A percentile compares a stretch with the other conserved stretches of the same genome.
Conservation (phyloP, 805 yeast species). For the Pichia eremophila region DNA sequence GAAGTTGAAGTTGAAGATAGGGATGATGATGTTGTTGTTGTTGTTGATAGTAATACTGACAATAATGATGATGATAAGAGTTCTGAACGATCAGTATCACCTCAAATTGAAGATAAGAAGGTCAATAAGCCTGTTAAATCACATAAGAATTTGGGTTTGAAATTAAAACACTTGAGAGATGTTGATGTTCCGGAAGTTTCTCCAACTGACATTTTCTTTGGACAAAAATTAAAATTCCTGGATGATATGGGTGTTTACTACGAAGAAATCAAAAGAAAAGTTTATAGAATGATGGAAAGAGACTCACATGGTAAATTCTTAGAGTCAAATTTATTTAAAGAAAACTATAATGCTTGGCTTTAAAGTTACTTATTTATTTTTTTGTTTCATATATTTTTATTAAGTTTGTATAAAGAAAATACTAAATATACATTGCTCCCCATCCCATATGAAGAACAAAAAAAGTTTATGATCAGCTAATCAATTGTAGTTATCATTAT, state of each 20-base stretch:
- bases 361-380: neutral
- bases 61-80: neutral
- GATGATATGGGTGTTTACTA: constrained; percentile 34
- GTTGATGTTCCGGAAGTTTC: constrained; percentile 10
- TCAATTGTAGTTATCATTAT: neutral
- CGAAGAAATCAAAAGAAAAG: constrained; percentile 38
- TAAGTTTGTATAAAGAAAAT: neutral
- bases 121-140: neutral
- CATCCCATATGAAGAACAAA: constrained; percentile 4
- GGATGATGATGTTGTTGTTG: neutral
- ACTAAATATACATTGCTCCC: constrained; percentile 7
- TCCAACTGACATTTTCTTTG: constrained; percentile 28
- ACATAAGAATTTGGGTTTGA: neutral
- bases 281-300: constrained; percentile 53
- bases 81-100: no score
- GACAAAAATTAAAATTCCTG: constrained; percentile 28
- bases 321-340: constrained; percentile 30
- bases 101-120: neutral
- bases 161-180: constrained; percentile 4
- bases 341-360: constrained; percentile 15
- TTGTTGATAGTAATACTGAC: neutral
- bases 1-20: neutral
- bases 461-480: neutral
- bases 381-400: neutral
- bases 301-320: constrained; percentile 71